Evolutionary conservation across 768 basidiomycete species (phyloP), one percentile per base, ranked within the genome.

Genomic region (Clitopilus hobsonii): DNA sequence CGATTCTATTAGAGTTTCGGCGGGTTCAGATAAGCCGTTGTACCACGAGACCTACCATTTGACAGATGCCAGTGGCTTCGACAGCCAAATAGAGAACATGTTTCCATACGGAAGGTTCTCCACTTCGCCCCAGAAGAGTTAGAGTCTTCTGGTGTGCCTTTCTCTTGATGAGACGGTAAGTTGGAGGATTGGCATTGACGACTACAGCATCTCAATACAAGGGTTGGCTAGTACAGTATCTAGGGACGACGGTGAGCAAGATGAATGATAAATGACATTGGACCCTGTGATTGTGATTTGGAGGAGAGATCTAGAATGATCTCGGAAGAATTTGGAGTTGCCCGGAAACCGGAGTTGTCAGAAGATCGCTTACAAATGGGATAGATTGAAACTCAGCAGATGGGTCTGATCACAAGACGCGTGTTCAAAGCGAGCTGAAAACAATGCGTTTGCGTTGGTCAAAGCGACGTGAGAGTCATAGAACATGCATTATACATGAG

Each of bases 401-500:
- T 14, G 41, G 20, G 49, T 49, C 22, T 23, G 36, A 53, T 27
- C 29, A 55, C 49, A 54, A 45, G 53, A 36, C n/a, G 24, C 14
- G 36, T 45, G 41, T 16, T 23, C 41, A 48, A 41, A 24, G 36
- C 25, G 18, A 26, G 1, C 51, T 41, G 38, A n/a, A 50, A 28
- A 29, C 23, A 30, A 49, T 56, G 47, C 16, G 41, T 45, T 45
- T 45, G 16, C 3, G 53, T 49, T 23, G 52, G 23, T 52, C n/a
- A 60, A 24, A 38, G 16, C 36, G 13, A 27, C 18, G 29, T 20
- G 13, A 24, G 26, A 25, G 24, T 23, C 32, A 18, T n/a, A 41
- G 29, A 18, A 54, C 64, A 27, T 56, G 65, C 65, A 38, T 63
- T 54, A 51, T 66, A 61, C 66, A 67, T 65, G 57, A 53, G 28